These are phyloP conservation scores for Gossypium ekmanianum DNA, from an alignment of 345 rosid species.

Conservation along the genomic window DNA sequence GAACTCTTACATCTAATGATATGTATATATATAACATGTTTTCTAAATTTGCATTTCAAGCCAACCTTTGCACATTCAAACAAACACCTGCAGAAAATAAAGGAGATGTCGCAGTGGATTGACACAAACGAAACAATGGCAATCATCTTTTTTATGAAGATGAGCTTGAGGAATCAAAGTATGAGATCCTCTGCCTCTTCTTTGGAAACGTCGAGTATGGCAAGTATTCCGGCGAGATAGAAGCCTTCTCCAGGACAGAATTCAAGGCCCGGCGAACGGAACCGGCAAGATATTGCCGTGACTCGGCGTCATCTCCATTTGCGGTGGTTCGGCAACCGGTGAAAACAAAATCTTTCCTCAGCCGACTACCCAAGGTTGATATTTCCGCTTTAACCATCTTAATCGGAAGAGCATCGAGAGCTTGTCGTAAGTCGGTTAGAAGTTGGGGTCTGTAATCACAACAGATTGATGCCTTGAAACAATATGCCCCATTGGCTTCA, in stretches of 20 bases:
- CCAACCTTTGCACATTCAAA: not conserved
- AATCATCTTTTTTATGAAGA: slow-evolving; percentile 30
- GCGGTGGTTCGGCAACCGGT: slow-evolving; percentile 25
- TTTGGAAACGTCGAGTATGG: slow-evolving; percentile 31
- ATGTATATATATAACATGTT: not conserved
- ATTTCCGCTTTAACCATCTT: slow-evolving; percentile 42
- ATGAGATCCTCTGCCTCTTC: slow-evolving; percentile 44
- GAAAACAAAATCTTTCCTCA: slow-evolving; percentile 45
- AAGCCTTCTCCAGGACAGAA: slow-evolving; percentile 45
- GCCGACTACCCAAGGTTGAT: slow-evolving; percentile 47
- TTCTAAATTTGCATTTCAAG: not conserved
- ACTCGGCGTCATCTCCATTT: slow-evolving; percentile 15
- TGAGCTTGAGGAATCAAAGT: slow-evolving; percentile 41
- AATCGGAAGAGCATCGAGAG: slow-evolving; percentile 43
- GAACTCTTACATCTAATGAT: not conserved
- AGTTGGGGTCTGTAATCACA: slow-evolving; percentile 54
- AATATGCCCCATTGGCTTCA: slow-evolving; percentile 23
- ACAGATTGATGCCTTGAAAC: slow-evolving; percentile 46
- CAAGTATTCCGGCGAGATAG: slow-evolving; percentile 35
- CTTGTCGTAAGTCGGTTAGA: slow-evolving; percentile 43
- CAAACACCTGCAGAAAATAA: not conserved
- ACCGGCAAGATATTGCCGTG: slow-evolving; percentile 17
- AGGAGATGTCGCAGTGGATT: not conserved
- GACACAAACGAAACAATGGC: not conserved
- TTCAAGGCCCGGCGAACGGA: slow-evolving; percentile 32